Conservation (phyloP, 306 rosid species). For the Vicia faba region DNA sequence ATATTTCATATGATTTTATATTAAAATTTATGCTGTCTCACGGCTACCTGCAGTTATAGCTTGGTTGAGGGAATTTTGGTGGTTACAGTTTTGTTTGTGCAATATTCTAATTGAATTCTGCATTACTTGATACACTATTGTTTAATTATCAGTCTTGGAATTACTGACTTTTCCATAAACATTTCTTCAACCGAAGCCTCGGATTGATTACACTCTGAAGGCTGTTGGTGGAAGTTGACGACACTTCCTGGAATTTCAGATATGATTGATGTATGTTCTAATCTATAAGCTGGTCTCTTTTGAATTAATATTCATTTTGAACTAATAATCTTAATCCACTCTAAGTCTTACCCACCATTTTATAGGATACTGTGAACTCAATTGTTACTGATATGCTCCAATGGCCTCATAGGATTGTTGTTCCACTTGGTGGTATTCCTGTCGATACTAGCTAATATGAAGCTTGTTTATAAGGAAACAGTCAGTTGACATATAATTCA, state of each 20-base stretch:
- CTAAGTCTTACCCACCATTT: constrained; percentile 28
- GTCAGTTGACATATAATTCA: too few species aligned
- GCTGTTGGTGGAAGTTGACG: constrained; percentile 89
- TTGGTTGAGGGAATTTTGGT: too few species aligned
- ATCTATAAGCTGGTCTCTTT: constrained; percentile 10
- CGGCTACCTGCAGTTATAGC: too few species aligned
- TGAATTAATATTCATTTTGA: constrained; percentile 10
- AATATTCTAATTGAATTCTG: too few species aligned
- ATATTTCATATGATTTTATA: too few species aligned
- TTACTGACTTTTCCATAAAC: constrained; percentile 40
- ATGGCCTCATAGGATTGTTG: constrained; percentile 96
- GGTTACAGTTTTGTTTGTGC: too few species aligned
- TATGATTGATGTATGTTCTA: constrained; percentile 84
- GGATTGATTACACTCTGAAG: constrained; percentile 85
- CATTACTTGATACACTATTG: too few species aligned
- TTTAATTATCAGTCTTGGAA: constrained; percentile 6
- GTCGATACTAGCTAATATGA: constrained; percentile 72
- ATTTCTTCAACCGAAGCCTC: constrained; percentile 79
- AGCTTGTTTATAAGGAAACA: too few species aligned
- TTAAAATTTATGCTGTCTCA: too few species aligned
- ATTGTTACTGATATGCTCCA: constrained; percentile 91
- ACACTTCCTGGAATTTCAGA: constrained; percentile 95
- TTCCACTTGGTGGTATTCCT: constrained; percentile 83
- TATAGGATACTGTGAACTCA: constrained; percentile 74
- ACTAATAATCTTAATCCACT: constrained; percentile 21